Conservation (phyloP, 2,329 filamentous ascomycete genomes). For the Sporothrix mexicana region DNA sequence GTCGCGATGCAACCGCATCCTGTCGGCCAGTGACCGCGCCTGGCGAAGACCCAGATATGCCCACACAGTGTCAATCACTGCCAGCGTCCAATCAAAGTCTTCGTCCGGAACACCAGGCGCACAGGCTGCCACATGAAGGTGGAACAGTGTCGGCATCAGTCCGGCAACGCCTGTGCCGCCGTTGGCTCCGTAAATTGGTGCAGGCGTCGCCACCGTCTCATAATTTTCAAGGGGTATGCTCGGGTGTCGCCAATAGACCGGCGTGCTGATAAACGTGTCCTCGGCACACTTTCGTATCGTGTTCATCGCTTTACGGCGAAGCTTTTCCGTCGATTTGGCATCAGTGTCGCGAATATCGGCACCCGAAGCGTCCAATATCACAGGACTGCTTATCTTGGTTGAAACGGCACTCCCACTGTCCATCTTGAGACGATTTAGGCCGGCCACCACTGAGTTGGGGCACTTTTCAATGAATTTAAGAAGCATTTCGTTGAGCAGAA, state of each 20-base stretch:
- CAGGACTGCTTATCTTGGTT: not conserved
- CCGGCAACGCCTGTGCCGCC: conserved; percentile 56
- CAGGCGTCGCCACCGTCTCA: conserved; percentile 45
- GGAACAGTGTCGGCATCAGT: conserved; percentile 56
- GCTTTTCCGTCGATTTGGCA: not conserved
- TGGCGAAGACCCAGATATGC: conserved; percentile 59
- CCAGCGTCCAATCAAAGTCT: conserved; percentile 54
- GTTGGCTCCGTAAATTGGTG: conserved; percentile 39
- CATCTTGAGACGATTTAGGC: conserved; percentile 2
- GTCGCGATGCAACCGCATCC: conserved; percentile 40
- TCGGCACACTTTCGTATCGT: conserved; percentile 50
- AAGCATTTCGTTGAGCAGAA: conserved; percentile 59
- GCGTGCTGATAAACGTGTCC: conserved; percentile 54
- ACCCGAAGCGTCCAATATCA: not conserved
- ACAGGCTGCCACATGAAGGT: conserved; percentile 55
- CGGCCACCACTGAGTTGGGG: conserved; percentile 40
- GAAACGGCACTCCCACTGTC: not conserved
- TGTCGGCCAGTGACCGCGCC: conserved; percentile 52
- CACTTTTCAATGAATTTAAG: conserved; percentile 49
- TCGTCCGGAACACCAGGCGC: conserved; percentile 52
- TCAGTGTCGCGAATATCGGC: not conserved
- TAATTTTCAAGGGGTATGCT: conserved; percentile 43
- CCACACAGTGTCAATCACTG: conserved; percentile 56
- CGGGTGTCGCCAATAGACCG: conserved; percentile 60
- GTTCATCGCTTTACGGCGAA: conserved; percentile 41